These are phyloP conservation scores for Sanghuangporus sanghuang DNA, from an alignment of 1,284 basidiomycete genomes.

Conservation along the genomic window DNA sequence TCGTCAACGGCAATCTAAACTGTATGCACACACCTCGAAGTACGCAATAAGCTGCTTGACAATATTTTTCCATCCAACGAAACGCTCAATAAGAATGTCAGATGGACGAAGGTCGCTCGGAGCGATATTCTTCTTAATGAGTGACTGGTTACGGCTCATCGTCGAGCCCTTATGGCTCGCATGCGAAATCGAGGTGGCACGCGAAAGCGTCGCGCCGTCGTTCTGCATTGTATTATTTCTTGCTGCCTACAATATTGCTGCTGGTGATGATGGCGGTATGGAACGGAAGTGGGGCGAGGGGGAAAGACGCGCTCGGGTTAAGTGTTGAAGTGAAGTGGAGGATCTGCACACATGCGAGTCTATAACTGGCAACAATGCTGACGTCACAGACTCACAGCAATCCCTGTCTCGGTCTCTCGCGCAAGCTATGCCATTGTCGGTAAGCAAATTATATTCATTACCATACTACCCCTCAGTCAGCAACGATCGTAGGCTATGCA, in stretches of 20 bases:
- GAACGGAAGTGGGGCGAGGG: not conserved
- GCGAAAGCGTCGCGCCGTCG: slow-evolving; percentile 49
- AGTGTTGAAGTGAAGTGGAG: not conserved
- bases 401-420: not conserved
- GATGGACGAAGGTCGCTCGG: slow-evolving; percentile 90
- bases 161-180: slow-evolving; percentile 61
- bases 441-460: not conserved
- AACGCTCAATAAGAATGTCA: slow-evolving; percentile 95
- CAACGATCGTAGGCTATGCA: not conserved
- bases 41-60: slow-evolving; percentile 92
- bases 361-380: slow-evolving; percentile 1
- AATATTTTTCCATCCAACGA: slow-evolving; percentile 90
- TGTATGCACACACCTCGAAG: slow-evolving; percentile 49
- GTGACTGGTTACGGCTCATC: slow-evolving; percentile 70
- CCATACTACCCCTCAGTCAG: not conserved
- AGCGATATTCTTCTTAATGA: slow-evolving; percentile 88
- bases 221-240: slow-evolving; percentile 29
- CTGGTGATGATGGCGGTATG: not conserved
- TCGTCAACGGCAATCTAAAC: not conserved
- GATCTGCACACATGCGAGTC: not conserved
- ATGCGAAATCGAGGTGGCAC: slow-evolving; percentile 66
- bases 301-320: not conserved
- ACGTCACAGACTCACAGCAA: slow-evolving; percentile 6
- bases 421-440: not conserved
- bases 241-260: not conserved